Conservation (phyloP, 2,329 filamentous ascomycete genomes). For the Ceratocystiopsis brevicomis region DNA sequence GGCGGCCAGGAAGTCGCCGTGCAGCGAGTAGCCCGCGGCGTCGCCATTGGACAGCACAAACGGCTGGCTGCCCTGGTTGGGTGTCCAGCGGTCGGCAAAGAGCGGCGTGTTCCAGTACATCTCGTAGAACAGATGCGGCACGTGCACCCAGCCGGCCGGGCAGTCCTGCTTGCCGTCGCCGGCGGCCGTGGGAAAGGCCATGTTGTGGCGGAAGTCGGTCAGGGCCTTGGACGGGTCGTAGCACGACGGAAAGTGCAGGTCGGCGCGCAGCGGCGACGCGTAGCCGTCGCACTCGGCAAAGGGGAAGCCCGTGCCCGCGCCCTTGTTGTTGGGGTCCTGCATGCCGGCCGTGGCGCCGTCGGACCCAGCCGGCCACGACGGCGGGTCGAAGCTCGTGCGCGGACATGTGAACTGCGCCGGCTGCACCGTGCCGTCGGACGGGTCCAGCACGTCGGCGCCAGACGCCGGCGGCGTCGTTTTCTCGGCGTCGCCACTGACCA, state of each 20-base stretch:
- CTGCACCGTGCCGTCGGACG: slow-evolving; percentile 31
- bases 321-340: slow-evolving; percentile 32
- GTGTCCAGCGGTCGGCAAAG: slow-evolving; percentile 34
- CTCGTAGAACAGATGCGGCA: slow-evolving; percentile 39
- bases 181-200: slow-evolving; percentile 37
- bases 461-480: slow-evolving; percentile 37
- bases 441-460: slow-evolving; percentile 30
- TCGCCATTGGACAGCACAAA: slow-evolving; percentile 56
- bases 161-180: slow-evolving; percentile 31
- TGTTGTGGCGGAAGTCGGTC: slow-evolving; percentile 43
- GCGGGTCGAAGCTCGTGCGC: slow-evolving; percentile 25
- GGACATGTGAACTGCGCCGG: slow-evolving; percentile 43
- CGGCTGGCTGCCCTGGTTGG: slow-evolving; percentile 34
- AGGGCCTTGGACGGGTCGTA: slow-evolving; percentile 47
- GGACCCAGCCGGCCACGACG: slow-evolving; percentile 34
- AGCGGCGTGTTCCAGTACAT: slow-evolving; percentile 40
- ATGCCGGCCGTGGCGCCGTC: slow-evolving; percentile 37
- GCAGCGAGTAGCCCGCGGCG: slow-evolving; percentile 47
- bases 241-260: slow-evolving; percentile 56
- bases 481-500: slow-evolving; percentile 46
- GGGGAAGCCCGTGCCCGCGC: slow-evolving; percentile 47
- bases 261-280: slow-evolving; percentile 41
- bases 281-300: slow-evolving; percentile 46
- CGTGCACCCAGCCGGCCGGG: slow-evolving; percentile 33
- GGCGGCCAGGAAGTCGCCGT: slow-evolving; percentile 55